Evolutionary conservation across 305 asterid genomes (phyloP).

Genomic region (Solanum aculeatissimum): DNA sequence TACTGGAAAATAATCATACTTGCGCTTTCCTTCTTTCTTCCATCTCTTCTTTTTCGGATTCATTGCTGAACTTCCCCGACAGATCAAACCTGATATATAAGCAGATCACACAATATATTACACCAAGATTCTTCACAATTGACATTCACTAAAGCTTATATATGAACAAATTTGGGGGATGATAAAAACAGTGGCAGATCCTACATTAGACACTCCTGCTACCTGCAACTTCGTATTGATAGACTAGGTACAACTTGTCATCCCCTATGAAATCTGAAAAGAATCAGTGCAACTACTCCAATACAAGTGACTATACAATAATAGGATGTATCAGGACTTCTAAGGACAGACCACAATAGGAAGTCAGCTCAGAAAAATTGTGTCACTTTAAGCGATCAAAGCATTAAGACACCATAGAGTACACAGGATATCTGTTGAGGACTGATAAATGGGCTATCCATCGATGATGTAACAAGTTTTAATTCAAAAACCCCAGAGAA

Average conservation of each 20-base stretch:
- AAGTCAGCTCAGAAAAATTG: background rate
- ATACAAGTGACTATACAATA: background rate
- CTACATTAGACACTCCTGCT: background rate
- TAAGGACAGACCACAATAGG: background rate
- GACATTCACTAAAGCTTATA: background rate
- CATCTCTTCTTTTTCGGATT: slow-evolving; percentile 50
- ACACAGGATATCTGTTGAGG: background rate
- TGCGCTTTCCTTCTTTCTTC: slow-evolving; percentile 86
- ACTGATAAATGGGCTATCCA: background rate
- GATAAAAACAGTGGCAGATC: background rate
- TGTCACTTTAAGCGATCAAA: background rate
- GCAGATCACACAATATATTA: background rate
- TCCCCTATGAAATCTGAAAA: background rate
- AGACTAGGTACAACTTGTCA: background rate
- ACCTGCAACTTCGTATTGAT: background rate
- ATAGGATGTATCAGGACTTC: background rate
- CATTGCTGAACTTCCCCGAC: slow-evolving; percentile 71
- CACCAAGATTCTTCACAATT: background rate
- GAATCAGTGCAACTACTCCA: background rate
- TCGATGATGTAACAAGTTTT: background rate
- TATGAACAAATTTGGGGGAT: background rate
- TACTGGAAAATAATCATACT: slow-evolving; percentile 20
- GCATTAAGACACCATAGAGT: background rate
- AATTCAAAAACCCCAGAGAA: background rate
- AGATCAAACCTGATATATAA: slow-evolving; percentile 64